Percentiles rank a stretch among this genome's conserved stretches.
These are phyloP conservation scores for Wickerhamiella siamensis DNA, from an alignment of 805 yeast species.

Conservation along the genomic window DNA sequence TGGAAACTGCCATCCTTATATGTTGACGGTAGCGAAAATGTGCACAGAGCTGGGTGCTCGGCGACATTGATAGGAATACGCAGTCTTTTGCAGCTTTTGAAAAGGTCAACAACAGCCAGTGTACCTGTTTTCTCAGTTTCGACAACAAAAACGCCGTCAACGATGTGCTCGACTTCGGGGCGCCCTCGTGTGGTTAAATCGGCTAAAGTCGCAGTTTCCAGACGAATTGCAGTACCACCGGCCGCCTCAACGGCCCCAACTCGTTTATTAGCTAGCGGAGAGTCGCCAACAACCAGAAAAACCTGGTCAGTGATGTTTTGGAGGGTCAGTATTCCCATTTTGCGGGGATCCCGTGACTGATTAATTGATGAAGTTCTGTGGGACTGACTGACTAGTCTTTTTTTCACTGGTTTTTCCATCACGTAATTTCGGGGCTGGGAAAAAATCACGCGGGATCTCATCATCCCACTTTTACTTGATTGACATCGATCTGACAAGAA, in stretches of 20 bases:
- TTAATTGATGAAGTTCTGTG: too few relatives aligned
- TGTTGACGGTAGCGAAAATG: conserved; percentile 65
- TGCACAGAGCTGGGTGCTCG: conserved; percentile 56
- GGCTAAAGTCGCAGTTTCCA: conserved; percentile 10
- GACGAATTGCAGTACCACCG: conserved; percentile 11
- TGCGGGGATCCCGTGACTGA: background rate
- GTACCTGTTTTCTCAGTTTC: conserved; percentile 22
- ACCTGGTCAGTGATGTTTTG: conserved; percentile 11
- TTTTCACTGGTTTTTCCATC: too few relatives aligned
- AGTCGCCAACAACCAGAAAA: conserved; percentile 12
- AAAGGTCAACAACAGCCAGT: conserved; percentile 29
- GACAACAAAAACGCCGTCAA: conserved; percentile 65
- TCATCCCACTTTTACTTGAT: background rate
- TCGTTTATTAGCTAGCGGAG: conserved; percentile 10
- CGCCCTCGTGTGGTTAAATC: conserved; percentile 51
- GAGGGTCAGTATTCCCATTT: conserved; percentile 16
- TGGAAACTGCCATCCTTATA: conserved; percentile 60
- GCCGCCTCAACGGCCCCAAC: conserved; percentile 7
- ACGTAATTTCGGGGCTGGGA: too few relatives aligned
- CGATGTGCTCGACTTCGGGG: conserved; percentile 41
- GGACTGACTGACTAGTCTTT: background rate
- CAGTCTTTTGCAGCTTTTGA: conserved; percentile 36
- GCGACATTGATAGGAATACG: conserved; percentile 76
- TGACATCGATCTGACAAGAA: too few relatives aligned
- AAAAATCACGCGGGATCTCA: conserved; percentile 1